Percentiles rank a stretch among this genome's conserved stretches.
Evolutionary conservation across 257 asterid species (phyloP).

Genomic region (Pogostemon cablin): DNA sequence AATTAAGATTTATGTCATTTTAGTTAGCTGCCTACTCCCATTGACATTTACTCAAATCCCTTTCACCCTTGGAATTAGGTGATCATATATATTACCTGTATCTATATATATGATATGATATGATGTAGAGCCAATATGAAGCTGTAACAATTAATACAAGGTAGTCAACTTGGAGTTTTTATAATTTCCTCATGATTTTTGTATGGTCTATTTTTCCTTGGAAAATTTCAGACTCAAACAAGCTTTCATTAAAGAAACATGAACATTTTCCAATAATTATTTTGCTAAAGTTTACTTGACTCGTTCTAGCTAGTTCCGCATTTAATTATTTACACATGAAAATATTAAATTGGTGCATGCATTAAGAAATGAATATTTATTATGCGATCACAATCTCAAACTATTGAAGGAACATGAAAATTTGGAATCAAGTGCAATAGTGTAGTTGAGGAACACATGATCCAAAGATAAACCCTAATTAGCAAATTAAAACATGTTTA

Average conservation of each 20-base stretch:
- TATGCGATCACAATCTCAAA: no score
- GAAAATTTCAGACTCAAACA: neutral
- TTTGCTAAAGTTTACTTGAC: no score
- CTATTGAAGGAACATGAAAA: neutral
- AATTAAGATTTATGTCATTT: constrained; percentile 9
- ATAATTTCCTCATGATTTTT: neutral
- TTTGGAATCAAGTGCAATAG: no score
- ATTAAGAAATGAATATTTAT: no score
- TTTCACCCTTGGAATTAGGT: constrained; percentile 1
- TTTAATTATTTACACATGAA: no score
- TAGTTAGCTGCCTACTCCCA: constrained; percentile 41
- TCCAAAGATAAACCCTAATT: no score
- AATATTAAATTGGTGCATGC: no score
- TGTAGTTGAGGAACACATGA: no score
- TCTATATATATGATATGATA: neutral
- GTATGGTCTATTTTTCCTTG: neutral
- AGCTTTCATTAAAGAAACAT: neutral
- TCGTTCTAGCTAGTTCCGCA: no score
- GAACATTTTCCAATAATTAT: no score
- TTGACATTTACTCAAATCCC: constrained; percentile 39
- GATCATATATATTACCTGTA: neutral
- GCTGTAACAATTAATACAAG: neutral
- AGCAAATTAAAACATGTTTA: no score
- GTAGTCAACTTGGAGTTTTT: neutral
- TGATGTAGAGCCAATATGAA: neutral